phyloP scores from a whole-genome alignment of 345 rosid genomes.

The Aquilaria yunnanensis region DNA sequence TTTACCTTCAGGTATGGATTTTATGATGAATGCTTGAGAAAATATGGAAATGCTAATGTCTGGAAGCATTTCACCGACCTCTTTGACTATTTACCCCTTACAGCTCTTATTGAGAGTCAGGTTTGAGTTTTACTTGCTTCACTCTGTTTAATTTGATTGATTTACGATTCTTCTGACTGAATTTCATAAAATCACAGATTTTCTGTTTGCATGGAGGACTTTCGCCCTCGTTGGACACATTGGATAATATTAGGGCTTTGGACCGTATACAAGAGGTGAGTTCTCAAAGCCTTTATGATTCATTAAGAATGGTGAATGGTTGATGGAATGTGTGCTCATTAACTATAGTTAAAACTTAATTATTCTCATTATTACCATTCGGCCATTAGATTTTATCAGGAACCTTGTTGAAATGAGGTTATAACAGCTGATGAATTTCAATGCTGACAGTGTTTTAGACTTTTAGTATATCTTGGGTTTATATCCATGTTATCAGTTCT shows the following conservation, averaged over 20 bases:
- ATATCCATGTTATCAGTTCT: background rate
- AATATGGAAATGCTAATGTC: conserved; percentile 94
- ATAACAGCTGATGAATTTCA: too few species aligned
- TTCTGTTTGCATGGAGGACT: conserved; percentile 97
- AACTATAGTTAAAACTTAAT: too few species aligned
- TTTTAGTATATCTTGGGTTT: too few species aligned
- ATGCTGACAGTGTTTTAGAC: too few species aligned
- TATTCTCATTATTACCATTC: too few species aligned
- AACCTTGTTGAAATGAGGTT: too few species aligned
- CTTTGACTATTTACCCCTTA: conserved; percentile 87
- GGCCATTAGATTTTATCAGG: too few species aligned
- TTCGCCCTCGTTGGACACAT: conserved; percentile 87
- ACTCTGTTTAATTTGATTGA: conserved; percentile 4
- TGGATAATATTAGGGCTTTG: conserved; percentile 85
- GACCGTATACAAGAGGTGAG: conserved; percentile 95
- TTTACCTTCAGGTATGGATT: conserved; percentile 70
- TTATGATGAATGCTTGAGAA: conserved; percentile 91
- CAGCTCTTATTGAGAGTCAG: conserved; percentile 96
- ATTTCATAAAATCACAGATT: conserved; percentile 29
- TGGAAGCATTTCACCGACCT: conserved; percentile 93
- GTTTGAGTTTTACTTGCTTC: conserved; percentile 27
- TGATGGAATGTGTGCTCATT: background rate
- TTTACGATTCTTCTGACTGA: conserved; percentile 11
- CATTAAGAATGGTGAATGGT: background rate
- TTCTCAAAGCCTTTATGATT: background rate